These are phyloP conservation scores for Parsonsia alboflavescens DNA, from an alignment of 257 asterid species.

Conservation along the genomic window DNA sequence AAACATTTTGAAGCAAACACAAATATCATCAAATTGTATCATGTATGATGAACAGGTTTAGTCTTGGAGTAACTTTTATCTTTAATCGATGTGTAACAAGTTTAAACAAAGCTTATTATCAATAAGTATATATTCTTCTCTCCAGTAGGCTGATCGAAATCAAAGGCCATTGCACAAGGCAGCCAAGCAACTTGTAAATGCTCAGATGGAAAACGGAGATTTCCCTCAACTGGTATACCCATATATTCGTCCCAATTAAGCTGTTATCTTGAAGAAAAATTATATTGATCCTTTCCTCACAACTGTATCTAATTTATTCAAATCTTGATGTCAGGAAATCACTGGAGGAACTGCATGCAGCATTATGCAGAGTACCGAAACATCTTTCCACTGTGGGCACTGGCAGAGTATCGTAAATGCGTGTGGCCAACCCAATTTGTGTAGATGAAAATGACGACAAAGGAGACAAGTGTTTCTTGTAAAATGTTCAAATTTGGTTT, in stretches of 20 bases:
- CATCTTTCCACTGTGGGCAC: conserved; percentile 70
- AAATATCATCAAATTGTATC: too few species aligned
- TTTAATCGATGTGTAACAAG: too few species aligned
- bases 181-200: conserved; percentile 64
- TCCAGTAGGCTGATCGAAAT: conserved; percentile 72
- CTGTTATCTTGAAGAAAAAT: not conserved
- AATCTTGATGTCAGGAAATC: conserved; percentile 39
- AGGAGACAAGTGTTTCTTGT: too few species aligned
- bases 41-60: too few species aligned
- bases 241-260: too few species aligned
- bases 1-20: too few species aligned
- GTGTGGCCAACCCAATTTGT: conserved; percentile 46
- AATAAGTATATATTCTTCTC: too few species aligned
- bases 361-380: conserved; percentile 64
- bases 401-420: conserved; percentile 72
- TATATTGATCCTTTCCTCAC: not conserved
- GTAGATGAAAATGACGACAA: too few species aligned
- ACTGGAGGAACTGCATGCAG: conserved; percentile 76
- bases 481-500: too few species aligned
- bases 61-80: too few species aligned
- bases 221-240: conserved; percentile 73
- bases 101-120: not conserved
- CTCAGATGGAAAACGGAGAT: conserved; percentile 73
- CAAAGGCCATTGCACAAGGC: conserved; percentile 67
- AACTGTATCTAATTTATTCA: not conserved